phyloP scores from a whole-genome alignment of 2,329 filamentous ascomycete species.

The Pseudocercospora fuligena region DNA sequence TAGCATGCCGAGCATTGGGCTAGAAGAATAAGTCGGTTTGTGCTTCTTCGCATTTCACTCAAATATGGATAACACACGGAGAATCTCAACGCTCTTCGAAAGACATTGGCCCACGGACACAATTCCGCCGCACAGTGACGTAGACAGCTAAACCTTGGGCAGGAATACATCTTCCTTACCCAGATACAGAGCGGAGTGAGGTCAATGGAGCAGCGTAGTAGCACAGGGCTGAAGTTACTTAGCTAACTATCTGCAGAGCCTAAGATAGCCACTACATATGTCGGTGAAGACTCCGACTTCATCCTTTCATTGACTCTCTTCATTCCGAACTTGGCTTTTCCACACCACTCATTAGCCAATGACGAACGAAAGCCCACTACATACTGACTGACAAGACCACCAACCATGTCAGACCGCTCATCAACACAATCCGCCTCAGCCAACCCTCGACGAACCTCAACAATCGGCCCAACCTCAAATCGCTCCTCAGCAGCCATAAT shows the following conservation, averaged over 20 bases:
- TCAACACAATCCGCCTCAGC: constrained; percentile 1
- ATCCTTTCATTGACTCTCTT: background rate
- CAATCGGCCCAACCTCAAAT: constrained; percentile 18
- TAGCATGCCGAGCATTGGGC: background rate
- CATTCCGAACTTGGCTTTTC: background rate
- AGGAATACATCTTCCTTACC: background rate
- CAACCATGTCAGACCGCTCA: constrained; percentile 1
- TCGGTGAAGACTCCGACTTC: background rate
- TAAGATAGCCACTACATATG: background rate
- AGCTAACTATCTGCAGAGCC: background rate
- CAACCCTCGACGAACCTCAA: constrained; percentile 5
- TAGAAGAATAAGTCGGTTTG: background rate
- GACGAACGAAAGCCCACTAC: background rate
- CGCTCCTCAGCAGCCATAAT: constrained; percentile 17
- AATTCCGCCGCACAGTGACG: constrained; percentile 6
- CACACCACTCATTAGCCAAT: background rate
- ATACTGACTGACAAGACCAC: background rate
- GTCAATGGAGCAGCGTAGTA: constrained; percentile 7
- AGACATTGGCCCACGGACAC: constrained; percentile 2
- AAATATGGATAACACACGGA: background rate
- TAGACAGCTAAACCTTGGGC: background rate
- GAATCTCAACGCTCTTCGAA: background rate
- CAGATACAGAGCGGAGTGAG: constrained; percentile 8
- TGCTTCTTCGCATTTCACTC: background rate
- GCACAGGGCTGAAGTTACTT: constrained; percentile 5